Percentiles rank a stretch among this genome's conserved stretches.
Evolutionary conservation across 1,139 yeast genomes (phyloP).

Genomic region (Lizanozyma gosingica): DNA sequence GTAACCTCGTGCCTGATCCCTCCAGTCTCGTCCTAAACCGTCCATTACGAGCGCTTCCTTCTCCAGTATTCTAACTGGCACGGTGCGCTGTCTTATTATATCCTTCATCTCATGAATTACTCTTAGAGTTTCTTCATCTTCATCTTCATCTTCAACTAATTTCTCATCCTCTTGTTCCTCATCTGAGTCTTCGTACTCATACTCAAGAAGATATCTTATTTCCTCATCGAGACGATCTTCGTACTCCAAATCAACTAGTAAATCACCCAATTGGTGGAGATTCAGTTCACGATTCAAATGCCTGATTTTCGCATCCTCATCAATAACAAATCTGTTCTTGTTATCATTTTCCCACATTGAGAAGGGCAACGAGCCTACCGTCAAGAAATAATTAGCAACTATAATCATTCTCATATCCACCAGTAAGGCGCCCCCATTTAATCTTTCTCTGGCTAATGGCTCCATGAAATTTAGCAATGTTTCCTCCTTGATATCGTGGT

Average conservation of each 20-base stretch:
- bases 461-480: constrained; percentile 48
- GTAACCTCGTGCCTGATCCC: background rate
- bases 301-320: constrained; percentile 30
- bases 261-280: constrained; percentile 40
- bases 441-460: constrained; percentile 50
- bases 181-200: constrained; percentile 35
- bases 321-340: background rate
- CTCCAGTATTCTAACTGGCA: background rate
- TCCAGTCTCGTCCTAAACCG: background rate
- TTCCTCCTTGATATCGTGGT: constrained; percentile 47
- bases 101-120: background rate
- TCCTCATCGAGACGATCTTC: constrained; percentile 70
- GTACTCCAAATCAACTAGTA: constrained; percentile 48
- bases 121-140: background rate
- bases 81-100: background rate
- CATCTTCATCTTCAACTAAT: constrained; percentile 10
- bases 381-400: constrained; percentile 10
- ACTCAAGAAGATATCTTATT: constrained; percentile 60
- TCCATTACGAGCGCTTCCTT: background rate
- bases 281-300: constrained; percentile 34
- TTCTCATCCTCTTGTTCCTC: constrained; percentile 22
- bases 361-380: constrained; percentile 8
- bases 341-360: background rate
- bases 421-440: constrained; percentile 48
- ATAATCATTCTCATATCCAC: constrained; percentile 41